These are phyloP conservation scores for Circinella umbellata DNA, from an alignment of 371 early-diverging fungal species.

Conservation along the genomic window DNA sequence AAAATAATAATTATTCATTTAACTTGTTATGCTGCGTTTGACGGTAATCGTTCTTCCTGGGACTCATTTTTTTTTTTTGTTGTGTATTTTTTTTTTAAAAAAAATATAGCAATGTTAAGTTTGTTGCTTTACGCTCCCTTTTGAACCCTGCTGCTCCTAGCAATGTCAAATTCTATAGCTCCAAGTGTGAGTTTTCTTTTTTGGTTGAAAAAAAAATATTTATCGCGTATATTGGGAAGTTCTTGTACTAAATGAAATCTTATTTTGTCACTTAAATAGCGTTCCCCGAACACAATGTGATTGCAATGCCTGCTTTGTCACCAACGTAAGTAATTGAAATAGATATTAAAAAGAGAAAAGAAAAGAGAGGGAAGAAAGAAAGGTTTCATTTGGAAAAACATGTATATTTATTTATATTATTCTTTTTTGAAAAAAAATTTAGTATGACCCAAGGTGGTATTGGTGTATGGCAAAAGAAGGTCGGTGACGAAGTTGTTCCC, in stretches of 20 bases:
- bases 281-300: constrained; percentile 88
- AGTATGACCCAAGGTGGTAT: constrained; percentile 97
- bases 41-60: no score
- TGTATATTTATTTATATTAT: no score
- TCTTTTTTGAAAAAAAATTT: neutral
- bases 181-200: constrained; percentile 56
- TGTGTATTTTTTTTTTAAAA: neutral
- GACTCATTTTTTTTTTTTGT: neutral
- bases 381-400: no score
- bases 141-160: constrained; percentile 25
- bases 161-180: constrained; percentile 61
- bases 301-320: constrained; percentile 98
- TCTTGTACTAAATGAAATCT: constrained; percentile 1
- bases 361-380: no score
- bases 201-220: no score
- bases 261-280: constrained; percentile 37
- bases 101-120: constrained; percentile 45
- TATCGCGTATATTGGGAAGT: neutral
- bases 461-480: constrained; percentile 93
- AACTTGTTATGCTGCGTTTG: no score
- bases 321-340: constrained; percentile 75
- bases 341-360: neutral
- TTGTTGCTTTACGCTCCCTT: constrained; percentile 54
- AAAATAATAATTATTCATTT: neutral
- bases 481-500: constrained; percentile 92